Percentiles rank a stretch among this genome's conserved stretches.
Conservation (phyloP, 805 yeast genomes). For the Suhomyces faveliae region DNA sequence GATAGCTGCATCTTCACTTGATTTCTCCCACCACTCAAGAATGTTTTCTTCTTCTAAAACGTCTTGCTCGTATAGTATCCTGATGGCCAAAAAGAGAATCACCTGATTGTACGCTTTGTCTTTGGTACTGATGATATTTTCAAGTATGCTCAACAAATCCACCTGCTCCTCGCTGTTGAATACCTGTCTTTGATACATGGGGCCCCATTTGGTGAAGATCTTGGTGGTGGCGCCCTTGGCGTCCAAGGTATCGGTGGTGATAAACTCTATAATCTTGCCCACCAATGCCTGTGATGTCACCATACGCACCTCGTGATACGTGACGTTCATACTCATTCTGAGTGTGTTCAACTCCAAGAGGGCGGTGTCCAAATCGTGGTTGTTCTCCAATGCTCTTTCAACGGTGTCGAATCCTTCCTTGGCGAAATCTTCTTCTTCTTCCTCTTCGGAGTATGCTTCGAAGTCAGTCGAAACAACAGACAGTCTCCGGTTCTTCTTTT, state of each 20-base stretch:
- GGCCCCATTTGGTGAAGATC: conserved; percentile 79
- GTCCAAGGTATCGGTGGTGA: conserved; percentile 72
- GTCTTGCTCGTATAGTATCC: conserved; percentile 75
- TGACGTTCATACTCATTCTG: conserved; percentile 96
- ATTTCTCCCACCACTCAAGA: conserved; percentile 73
- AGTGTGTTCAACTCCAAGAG: conserved; percentile 87
- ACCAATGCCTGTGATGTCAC: conserved; percentile 78
- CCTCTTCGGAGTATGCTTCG: conserved; percentile 33
- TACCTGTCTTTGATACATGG: conserved; percentile 79
- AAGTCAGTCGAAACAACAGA: conserved; percentile 48
- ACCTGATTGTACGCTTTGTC: conserved; percentile 46
- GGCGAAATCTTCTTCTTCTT: conserved; percentile 67
- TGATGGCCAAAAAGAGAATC: conserved; percentile 51
- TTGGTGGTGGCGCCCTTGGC: conserved; percentile 74
- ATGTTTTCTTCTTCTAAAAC: conserved; percentile 80
- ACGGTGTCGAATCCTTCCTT: conserved; percentile 93
- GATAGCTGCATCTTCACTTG: conserved; percentile 35
- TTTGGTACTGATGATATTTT: conserved; percentile 38
- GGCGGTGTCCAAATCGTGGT: conserved; percentile 93
- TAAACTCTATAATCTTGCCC: conserved; percentile 66
- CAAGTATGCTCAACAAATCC: conserved; percentile 59
- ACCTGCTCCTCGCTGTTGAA: conserved; percentile 77
- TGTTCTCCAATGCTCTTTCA: conserved; percentile 85
- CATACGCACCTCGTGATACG: conserved; percentile 85
- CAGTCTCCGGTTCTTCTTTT: conserved; percentile 36